A percentile compares a stretch with the other conserved stretches of the same genome.
These are phyloP conservation scores for Leishmania martiniquensis DNA, from an alignment of 208 protist genomes.

Conservation along the genomic window DNA sequence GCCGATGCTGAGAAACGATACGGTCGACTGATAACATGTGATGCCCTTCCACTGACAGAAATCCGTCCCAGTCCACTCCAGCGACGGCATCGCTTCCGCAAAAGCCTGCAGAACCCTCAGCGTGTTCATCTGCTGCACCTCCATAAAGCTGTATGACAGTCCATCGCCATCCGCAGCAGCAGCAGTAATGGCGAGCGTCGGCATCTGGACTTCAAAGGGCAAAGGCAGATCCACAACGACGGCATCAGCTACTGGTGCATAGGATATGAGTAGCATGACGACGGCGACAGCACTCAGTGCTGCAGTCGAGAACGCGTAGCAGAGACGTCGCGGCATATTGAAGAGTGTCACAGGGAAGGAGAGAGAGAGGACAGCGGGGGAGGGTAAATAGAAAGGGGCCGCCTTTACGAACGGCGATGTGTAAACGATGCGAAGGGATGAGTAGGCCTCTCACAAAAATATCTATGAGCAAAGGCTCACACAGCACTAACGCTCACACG, in stretches of 20 bases:
- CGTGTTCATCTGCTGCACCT: not conserved
- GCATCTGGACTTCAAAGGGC: not conserved
- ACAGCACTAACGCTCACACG: no score
- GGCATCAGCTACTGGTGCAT: not conserved
- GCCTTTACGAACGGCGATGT: not conserved
- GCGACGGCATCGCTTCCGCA: conserved; percentile 5
- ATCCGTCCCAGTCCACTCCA: conserved; percentile 4
- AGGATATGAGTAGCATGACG: not conserved
- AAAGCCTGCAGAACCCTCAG: conserved; percentile 7
- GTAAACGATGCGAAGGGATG: not conserved
- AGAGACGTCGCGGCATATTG: not conserved
- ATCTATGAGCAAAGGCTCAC: not conserved
- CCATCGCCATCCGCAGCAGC: no score
- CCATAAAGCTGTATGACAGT: not conserved
- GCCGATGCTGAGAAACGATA: not conserved
- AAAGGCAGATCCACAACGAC: not conserved
- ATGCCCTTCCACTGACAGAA: not conserved
- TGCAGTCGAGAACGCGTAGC: not conserved
- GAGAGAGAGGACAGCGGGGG: no score
- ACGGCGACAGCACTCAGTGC: no score
- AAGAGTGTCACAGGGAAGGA: not conserved
- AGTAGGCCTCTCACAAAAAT: not conserved
- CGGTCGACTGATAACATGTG: not conserved
- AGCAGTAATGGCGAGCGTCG: not conserved
- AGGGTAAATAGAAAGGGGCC: not conserved